Evolutionary conservation across 805 yeast genomes (phyloP), one percentile per base, ranked within the genome.

Genomic region (Kregervanrija pseudodelftensis): DNA sequence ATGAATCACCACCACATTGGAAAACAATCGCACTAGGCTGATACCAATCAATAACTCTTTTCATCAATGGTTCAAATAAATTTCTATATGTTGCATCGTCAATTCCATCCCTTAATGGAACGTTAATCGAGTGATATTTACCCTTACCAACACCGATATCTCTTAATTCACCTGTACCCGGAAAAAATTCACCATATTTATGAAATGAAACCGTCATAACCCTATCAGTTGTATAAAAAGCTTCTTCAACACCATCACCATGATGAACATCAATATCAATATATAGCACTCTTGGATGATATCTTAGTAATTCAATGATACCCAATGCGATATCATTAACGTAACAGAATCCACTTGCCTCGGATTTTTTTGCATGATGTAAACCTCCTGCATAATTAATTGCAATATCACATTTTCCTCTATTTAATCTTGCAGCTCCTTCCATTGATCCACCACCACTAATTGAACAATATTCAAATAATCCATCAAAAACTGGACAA

Each of bases 1-100:
- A 72, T 1, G 98, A 90, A 63, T 93, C 99, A 30, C 97, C 99
- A 40, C 99, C 99, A 70, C 97, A 89, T 66, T 93, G 99, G 52
- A 90, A 77, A n/a, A 93, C 96, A 49, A 93, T 84, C 0, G 95
- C 97, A 8, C 95, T 80, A 1, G 99, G 99, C 65, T 86, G 95
- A 66, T 85, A 93, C 85, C 87, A 82, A 52, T 81, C 87, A 70
- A 81, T 76, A 51, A 81, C 76, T 47, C 81, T 79, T 37, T 80
- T 74, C 50, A 95, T 85, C 36, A 89, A 76, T 3, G 97, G 98
- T 63, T 89, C 96, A 55, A 95, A 82, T 40, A 93, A 77, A 13
- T 93, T 80, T 66, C 82, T 85, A 62, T 82, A 84, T 17, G 86
- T 78, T 33, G 79, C 86, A 64, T 93, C 99, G 61, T 93, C 98